Evolutionary conservation across 805 yeast species (phyloP), one percentile per base, ranked within the genome.

Genomic region (Kodamaea kakaduensis): DNA sequence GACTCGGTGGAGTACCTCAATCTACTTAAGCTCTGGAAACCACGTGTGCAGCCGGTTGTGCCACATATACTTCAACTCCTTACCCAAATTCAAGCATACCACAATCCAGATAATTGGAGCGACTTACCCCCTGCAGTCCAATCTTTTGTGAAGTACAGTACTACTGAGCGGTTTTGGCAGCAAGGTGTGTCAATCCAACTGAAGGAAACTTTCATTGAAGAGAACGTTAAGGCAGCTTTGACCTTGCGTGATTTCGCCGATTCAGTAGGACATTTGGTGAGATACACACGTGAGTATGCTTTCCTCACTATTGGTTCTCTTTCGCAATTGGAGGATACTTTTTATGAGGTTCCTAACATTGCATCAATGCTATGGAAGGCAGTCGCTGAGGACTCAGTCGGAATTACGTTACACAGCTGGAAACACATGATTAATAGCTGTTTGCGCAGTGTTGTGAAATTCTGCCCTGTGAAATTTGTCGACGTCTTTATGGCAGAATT

Each of bases 161-260:
- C 94, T 32, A 78, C 81, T 54, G 99, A 93, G 63, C 71, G 97
- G 50, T 93, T 93, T 57, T 93, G 99, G 99, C 97, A 94, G 54
- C 95, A 88, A 42, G 98, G 98, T 12, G 94, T 95, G 15, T 85
- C 96, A 1, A 84, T 85, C 39, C 95, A 93, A 59, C 80, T 95
- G 2, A 83, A 86, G 50, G 97, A 93, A 54, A 88, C 93, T 21
- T 94, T 93, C 47, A 81, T 93, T 44, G 95, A 85, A 54, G 97
- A 93, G 54, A 88, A 81, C 50, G 95, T 86, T 39, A 87, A 84
- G 54, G 97, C 98, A 0, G 86, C 93, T 68, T 83, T 84, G 44
- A 89, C 98, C 0, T 64, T 93, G 39, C 74, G 97, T 46, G 98
- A 93, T 61, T 93, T 93, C 69, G 97, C 98, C 0, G 97, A 94